phyloP scores from a whole-genome alignment of 2,329 filamentous ascomycete genomes.

The Colletotrichum orchidophilum region DNA sequence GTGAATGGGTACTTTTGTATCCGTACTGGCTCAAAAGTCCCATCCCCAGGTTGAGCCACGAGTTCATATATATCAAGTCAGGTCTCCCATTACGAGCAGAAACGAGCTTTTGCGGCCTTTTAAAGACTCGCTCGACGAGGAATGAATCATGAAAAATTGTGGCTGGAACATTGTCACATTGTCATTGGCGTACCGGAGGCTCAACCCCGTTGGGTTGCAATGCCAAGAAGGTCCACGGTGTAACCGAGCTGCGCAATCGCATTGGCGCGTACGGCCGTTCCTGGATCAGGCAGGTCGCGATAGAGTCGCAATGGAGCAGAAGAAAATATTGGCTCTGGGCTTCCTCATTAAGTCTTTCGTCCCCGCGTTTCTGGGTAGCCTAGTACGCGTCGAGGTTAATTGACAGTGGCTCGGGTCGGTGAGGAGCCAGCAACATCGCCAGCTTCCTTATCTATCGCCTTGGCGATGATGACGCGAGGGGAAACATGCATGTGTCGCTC shows the following conservation, averaged over 20 bases:
- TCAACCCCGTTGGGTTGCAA: not conserved
- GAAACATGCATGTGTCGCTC: not conserved
- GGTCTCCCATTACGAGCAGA: not conserved
- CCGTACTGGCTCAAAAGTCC: too few relatives aligned
- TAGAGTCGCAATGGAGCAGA: not conserved
- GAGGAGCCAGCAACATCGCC: not conserved
- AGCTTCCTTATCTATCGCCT: conserved; percentile 27
- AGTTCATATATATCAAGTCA: not conserved
- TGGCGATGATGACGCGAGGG: conserved; percentile 21
- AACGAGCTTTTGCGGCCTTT: too few relatives aligned
- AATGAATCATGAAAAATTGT: not conserved
- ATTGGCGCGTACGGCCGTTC: conserved; percentile 16
- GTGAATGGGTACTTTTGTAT: too few relatives aligned
- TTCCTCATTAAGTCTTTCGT: conserved; percentile 20
- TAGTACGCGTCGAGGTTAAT: not conserved
- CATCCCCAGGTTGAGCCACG: not conserved
- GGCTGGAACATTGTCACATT: not conserved
- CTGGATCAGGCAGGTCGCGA: conserved; percentile 23
- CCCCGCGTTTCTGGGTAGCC: not conserved
- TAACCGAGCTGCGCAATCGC: not conserved
- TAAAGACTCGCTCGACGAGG: not conserved
- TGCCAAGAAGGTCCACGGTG: conserved; percentile 13
- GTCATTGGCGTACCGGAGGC: conserved; percentile 5
- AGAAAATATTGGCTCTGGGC: not conserved
- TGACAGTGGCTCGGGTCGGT: not conserved